phyloP scores from a whole-genome alignment of 352 stramenopile species.

The Globisporangium mamillatum region DNA sequence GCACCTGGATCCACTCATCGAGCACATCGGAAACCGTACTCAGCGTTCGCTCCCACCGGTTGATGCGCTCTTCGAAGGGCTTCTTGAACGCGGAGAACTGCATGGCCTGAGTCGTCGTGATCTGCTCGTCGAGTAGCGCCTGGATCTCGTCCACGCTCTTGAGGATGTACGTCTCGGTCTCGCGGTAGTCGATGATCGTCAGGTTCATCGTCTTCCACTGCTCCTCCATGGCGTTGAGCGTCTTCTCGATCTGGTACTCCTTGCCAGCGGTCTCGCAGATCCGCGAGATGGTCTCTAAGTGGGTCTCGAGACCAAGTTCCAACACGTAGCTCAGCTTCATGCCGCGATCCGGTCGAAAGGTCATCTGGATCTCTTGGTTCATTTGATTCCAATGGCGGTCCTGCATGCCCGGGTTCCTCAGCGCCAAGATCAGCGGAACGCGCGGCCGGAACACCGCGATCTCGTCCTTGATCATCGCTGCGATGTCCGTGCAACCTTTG shows the following conservation, averaged over 20 bases:
- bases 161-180: constrained; percentile 94
- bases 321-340: constrained; percentile 84
- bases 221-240: constrained; percentile 90
- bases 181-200: constrained; percentile 84
- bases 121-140: constrained; percentile 92
- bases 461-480: constrained; percentile 85
- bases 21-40: constrained; percentile 91
- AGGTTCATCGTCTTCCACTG: constrained; percentile 88
- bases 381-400: constrained; percentile 92
- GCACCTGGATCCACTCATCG: constrained; percentile 93
- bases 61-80: constrained; percentile 92
- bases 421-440: constrained; percentile 85
- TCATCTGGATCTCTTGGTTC: constrained; percentile 86
- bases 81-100: constrained; percentile 95
- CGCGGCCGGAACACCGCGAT: constrained; percentile 89
- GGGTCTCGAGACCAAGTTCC: constrained; percentile 82
- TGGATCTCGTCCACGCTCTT: constrained; percentile 94
- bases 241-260: constrained; percentile 94
- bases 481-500: constrained; percentile 84
- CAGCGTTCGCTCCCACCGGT: constrained; percentile 88
- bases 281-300: constrained; percentile 88
- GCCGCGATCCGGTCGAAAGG: constrained; percentile 76
- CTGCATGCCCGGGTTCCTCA: constrained; percentile 92
- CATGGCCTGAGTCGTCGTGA: constrained; percentile 95
- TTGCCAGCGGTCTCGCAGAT: constrained; percentile 93